Base-by-base conservation (phyloP, 2,329 filamentous ascomycete genomes). In the Aspergillus novofumigatus region DNA sequence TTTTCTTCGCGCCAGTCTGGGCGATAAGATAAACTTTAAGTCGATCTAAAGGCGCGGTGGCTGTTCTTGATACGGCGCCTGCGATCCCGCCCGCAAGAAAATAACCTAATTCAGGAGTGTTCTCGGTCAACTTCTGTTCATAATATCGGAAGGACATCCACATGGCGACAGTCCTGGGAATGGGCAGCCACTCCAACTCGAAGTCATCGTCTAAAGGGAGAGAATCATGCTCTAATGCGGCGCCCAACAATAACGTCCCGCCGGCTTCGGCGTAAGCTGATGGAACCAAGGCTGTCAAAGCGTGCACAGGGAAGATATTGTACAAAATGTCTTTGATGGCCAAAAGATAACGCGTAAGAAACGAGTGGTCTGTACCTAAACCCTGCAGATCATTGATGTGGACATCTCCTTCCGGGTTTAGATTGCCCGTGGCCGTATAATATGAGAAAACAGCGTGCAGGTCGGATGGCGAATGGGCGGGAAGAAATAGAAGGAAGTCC, bases 1-100 rank as follows among this genome's bases (percentile, higher is more conserved):
- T 77, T 64, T 83, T 69, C 57, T 81, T 82, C 55, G 81, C 78
- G 62, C 81, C 83, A 57, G 91, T 96, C 75, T 95, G 93, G 53
- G 96, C 93, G 68, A 99, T 94, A 53, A 99, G 85, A 74, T 96
- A 97, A 63, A 99, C 94, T 79, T 97, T 97, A 58, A 99, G 81
- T 67, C 94, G 91, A 78, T 99, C 94, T 75, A 99, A 87, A 59
- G 94, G 94, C 59, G 94, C 94, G 65, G 94, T 99, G 62, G 91
- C 89, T 71, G 94, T 97, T 72, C 94, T 88, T 72, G 93, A 97
- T 68, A 97, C 88, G 74, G 92, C 93, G 73, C 94, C 94, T 73
- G 93, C 92, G 72, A 96, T 82, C 75, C 92, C 94, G 81, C 94
- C 94, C 74, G 94, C 94, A 78, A 96, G 78, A 77, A 97, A 99